Evolutionary conservation across 2,329 filamentous ascomycete genomes (phyloP), one percentile per base, ranked within the genome.

Genomic region (Fusarium guadeloupense): DNA sequence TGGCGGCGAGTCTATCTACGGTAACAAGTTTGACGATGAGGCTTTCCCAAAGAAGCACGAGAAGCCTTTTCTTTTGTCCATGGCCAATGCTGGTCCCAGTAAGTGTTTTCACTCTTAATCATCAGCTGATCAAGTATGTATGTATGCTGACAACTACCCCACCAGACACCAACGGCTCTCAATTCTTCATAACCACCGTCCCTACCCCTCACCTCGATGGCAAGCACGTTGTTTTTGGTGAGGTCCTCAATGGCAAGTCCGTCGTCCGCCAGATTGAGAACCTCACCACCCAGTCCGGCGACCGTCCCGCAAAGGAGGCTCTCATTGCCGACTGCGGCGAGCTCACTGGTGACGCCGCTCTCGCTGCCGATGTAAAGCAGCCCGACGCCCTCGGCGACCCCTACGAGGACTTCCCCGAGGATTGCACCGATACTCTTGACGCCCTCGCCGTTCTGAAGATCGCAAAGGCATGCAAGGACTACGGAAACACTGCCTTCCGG

Each of bases 121-220:
- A 9, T 19, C 10, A 16, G 21, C 7, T 13, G 34, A 10, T 19
- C 19, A 31, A 28, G 44, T 21, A 5, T 26, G 54, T 28, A 14
- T 10, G 39, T 38, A 46, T 38, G 43, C 59, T 59, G 51, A 63
- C 54, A 13, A 31, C 54, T 52, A 41, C 66, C 39, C 23, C 43
- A 34, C 41, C 66, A 91, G 89, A 89, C 70, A 97, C 95, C 76
- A 99, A 99, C 75, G 95, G 95, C 72, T 96, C 91, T 44, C 95
- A 99, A 74, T 99, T 99, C 85, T 99, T 99, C 85, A 83, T 98
- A 70, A 99, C 95, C 42, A 98, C 95, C 14, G 92, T 97, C 25
- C 84, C 89, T n/a, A 98, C 95, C 13, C 93, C 93, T 41, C 95
- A 98, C 76, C 86, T 98, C 33, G 93, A 99, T 76, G 87, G 87